Conservation (phyloP, 441 rosid genomes). For the Euphorbia corollata region DNA sequence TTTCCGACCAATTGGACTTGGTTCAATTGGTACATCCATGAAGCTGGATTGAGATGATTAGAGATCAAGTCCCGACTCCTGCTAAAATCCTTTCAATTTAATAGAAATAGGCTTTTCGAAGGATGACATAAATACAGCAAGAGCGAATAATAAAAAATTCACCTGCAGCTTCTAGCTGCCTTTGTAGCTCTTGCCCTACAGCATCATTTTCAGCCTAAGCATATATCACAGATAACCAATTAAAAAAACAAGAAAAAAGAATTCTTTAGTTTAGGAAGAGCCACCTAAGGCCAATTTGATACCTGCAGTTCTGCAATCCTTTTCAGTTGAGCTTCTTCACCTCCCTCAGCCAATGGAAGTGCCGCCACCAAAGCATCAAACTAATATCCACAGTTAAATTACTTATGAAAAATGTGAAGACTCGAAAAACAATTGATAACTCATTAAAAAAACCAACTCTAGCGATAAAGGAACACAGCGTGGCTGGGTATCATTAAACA, state of each 20-base stretch:
- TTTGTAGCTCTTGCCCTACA: conserved; percentile 78
- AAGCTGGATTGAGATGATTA: too few species aligned
- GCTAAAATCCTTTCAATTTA: too few species aligned
- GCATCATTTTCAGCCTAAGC: conserved; percentile 67
- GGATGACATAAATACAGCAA: background rate
- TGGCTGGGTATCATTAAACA: background rate
- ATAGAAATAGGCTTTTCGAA: too few species aligned
- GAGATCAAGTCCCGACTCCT: too few species aligned
- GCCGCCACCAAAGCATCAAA: conserved; percentile 86
- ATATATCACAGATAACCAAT: conserved; percentile 6
- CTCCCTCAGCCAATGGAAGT: conserved; percentile 82
- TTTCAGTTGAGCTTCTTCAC: conserved; percentile 81
- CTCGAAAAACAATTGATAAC: background rate
- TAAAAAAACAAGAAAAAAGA: background rate
- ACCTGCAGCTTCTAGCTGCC: conserved; percentile 94
- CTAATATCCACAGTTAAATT: conserved; percentile 23
- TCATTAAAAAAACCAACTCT: background rate
- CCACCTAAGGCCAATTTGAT: background rate
- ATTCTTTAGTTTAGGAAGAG: background rate
- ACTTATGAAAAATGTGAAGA: too few species aligned
- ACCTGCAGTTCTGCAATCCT: conserved; percentile 78
- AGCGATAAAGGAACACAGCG: background rate
- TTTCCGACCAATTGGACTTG: too few species aligned
- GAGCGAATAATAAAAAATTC: background rate
- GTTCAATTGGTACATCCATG: too few species aligned